Base-by-base conservation (phyloP, 306 rosid genomes). In the Luffa aegyptiaca region DNA sequence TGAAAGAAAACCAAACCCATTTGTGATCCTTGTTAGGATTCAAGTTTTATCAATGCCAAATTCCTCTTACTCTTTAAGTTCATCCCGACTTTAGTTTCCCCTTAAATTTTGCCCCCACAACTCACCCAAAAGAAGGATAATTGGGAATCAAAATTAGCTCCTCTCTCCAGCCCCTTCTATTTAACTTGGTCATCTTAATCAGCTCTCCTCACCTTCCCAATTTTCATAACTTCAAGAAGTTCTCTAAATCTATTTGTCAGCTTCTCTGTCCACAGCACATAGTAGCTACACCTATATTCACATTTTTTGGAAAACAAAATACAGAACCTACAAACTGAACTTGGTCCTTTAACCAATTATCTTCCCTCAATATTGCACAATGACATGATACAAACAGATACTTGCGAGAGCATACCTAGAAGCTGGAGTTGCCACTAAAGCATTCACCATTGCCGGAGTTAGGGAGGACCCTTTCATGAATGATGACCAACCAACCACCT, bases 391-490 rank as follows among this genome's bases (percentile, higher is more conserved):
- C 82, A 84, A 73, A 81, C 84, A 85, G 20, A 70, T 11, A 8
- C 56, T 21, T 72, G 33, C 14, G 18, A 71, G 80, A 86, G 84
- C 86, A 83, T 92, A 92, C 98, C 97, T 90, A 85, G 97, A 89
- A 87, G 98, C 97, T 62, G 97, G 97, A 80, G 95, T 90, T 72
- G 90, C 89, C 83, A 85, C 87, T 82, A 95, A 86, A 84, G 86
- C 89, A 74, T 86, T 84, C 51, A 88, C 90, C 88, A 95, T 77
- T 53, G 86, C 64, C 75, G 89, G 87, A 84, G 91, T 91, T 82
- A 95, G 87, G 76, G 88, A 83, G 21, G 95, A 86, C 48, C 98
- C 98, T 81, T 89, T 93, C 92, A 95, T 85, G 84, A 91, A 78
- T 49, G 96, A 88, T 65, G 93, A 89, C 98, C 98, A 95, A 80